Conservation (phyloP, 192 early-diverging fungal species). For the Chytriomyces sp. region DNA sequence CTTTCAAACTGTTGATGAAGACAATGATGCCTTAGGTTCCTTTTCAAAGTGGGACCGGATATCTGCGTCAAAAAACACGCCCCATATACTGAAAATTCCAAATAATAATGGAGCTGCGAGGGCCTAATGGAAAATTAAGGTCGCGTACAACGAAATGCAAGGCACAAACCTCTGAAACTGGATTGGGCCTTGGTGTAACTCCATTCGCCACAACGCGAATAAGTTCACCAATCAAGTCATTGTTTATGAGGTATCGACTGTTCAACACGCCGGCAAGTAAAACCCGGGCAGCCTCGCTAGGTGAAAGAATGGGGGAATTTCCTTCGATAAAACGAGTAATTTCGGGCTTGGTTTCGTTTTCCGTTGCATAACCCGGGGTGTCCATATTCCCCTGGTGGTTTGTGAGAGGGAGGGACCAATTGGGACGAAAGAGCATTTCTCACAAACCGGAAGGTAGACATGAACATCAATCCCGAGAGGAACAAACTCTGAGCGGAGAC, state of each 20-base stretch:
- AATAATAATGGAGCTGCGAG: slow-evolving; percentile 14
- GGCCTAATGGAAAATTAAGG: too few relatives aligned
- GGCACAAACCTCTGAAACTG: slow-evolving; percentile 25
- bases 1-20: too few relatives aligned
- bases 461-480: slow-evolving; percentile 44
- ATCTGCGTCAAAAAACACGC: too few relatives aligned
- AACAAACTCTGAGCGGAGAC: slow-evolving; percentile 44
- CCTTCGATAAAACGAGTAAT: slow-evolving; percentile 50
- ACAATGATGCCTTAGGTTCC: too few relatives aligned
- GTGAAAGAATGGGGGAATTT: slow-evolving; percentile 26
- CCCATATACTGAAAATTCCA: too few relatives aligned
- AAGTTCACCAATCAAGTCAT: slow-evolving; percentile 49
- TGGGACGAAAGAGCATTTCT: too few relatives aligned
- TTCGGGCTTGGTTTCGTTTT: slow-evolving; percentile 52
- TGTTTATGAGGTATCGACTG: slow-evolving; percentile 39
- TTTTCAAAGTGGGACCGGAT: too few relatives aligned
- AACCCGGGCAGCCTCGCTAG: slow-evolving; percentile 39
- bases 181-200: slow-evolving; percentile 23
- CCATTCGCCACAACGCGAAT: slow-evolving; percentile 24
- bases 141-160: too few relatives aligned
- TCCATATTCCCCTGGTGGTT: slow-evolving; percentile 43
- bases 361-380: slow-evolving; percentile 48
- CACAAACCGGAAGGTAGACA: slow-evolving; percentile 35
- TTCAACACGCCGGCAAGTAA: slow-evolving; percentile 40
- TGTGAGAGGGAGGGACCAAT: too few relatives aligned